Conservation (phyloP, 1,284 basidiomycete genomes). For the Schizopora paradoxa region DNA sequence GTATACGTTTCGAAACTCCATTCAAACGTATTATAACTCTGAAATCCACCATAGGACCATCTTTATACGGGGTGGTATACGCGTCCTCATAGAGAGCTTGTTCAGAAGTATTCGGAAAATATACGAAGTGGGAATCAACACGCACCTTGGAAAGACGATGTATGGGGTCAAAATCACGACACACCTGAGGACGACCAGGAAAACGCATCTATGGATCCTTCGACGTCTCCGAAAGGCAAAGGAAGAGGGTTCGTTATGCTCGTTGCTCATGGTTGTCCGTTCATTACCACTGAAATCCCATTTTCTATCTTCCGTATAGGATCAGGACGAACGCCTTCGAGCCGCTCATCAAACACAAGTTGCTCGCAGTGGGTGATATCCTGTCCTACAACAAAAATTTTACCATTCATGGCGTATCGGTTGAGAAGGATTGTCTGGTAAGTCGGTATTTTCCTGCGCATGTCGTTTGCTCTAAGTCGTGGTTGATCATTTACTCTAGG, state of each 20-base stretch:
- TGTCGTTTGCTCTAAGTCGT: slow-evolving; percentile 6
- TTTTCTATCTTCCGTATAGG: background rate
- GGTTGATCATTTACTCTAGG: slow-evolving; percentile 27
- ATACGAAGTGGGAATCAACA: slow-evolving; percentile 40
- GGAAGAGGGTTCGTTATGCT: slow-evolving; percentile 2
- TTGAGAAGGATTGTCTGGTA: slow-evolving; percentile 54
- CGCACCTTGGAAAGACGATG: slow-evolving; percentile 58
- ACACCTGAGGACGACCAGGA: slow-evolving; percentile 18
- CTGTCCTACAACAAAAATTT: slow-evolving; percentile 47
- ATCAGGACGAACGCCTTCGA: slow-evolving; percentile 30
- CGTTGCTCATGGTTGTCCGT: background rate
- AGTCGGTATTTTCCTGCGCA: slow-evolving; percentile 18
- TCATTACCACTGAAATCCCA: background rate
- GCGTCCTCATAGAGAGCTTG: slow-evolving; percentile 37
- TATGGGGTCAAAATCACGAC: slow-evolving; percentile 46
- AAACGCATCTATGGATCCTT: background rate
- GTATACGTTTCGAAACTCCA: background rate
- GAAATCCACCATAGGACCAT: slow-evolving; percentile 35
- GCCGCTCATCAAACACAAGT: slow-evolving; percentile 29
- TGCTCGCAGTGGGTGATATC: slow-evolving; percentile 47
- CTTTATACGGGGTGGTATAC: slow-evolving; percentile 48
- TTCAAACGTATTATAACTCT: background rate
- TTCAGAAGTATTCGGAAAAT: slow-evolving; percentile 37
- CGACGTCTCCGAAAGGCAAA: background rate
- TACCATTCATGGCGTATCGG: slow-evolving; percentile 27